These are phyloP conservation scores for Fabrea salina DNA, from an alignment of 169 alveolate genomes.

Conservation along the genomic window DNA sequence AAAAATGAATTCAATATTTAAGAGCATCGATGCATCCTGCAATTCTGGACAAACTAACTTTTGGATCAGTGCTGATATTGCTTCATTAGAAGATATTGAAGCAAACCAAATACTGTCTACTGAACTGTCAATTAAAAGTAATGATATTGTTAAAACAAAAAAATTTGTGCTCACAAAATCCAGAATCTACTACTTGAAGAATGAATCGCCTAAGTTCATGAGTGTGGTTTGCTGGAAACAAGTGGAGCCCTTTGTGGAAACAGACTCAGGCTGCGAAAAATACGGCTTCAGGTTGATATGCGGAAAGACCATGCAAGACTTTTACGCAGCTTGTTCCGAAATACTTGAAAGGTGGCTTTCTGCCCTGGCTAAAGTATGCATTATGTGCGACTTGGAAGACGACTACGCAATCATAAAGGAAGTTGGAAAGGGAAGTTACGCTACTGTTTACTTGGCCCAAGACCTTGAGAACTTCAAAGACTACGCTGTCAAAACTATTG, in stretches of 20 bases:
- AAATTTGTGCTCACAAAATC: too few relatives aligned
- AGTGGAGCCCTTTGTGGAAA: background rate
- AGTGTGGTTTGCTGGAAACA: too few relatives aligned
- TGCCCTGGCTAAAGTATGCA: background rate
- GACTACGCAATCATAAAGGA: slow-evolving; percentile 6
- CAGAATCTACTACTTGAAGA: too few relatives aligned
- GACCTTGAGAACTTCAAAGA: background rate
- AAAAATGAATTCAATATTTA: too few relatives aligned
- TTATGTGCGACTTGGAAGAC: background rate
- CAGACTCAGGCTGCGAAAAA: background rate
- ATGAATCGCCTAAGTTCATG: too few relatives aligned
- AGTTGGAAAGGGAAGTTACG: background rate
- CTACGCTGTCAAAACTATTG: background rate
- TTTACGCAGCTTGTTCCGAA: background rate
- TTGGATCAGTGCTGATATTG: too few relatives aligned
- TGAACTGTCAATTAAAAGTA: too few relatives aligned
- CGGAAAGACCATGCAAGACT: background rate
- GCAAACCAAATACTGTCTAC: too few relatives aligned
- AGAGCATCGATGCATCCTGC: too few relatives aligned
- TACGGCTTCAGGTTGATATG: background rate
- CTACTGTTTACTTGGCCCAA: background rate
- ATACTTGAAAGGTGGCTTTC: background rate
- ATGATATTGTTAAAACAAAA: too few relatives aligned
- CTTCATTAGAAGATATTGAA: too few relatives aligned
- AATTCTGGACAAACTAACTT: too few relatives aligned